A percentile compares a stretch with the other conserved stretches of the same genome.
These are phyloP conservation scores for Alternaria angustiovoidea DNA, from an alignment of 2,329 filamentous ascomycete species.

Conservation along the genomic window DNA sequence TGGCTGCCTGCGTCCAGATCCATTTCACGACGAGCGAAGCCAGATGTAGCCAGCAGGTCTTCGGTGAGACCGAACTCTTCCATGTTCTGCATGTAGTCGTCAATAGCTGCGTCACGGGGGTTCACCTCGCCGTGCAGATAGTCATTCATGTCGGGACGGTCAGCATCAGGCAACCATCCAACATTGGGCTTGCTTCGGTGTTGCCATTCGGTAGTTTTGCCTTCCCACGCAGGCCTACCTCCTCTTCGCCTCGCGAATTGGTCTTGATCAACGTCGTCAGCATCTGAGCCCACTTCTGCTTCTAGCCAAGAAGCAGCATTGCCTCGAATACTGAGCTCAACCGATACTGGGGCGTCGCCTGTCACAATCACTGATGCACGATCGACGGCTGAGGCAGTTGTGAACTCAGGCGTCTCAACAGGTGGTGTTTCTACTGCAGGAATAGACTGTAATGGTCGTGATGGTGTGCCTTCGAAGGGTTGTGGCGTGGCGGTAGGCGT, in stretches of 20 bases:
- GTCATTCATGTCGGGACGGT: slow-evolving; percentile 32
- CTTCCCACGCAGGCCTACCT: slow-evolving; percentile 42
- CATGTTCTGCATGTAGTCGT: slow-evolving; percentile 77
- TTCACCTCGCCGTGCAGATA: slow-evolving; percentile 32
- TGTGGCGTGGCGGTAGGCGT: background rate
- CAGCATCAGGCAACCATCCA: slow-evolving; percentile 42
- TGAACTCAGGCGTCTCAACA: slow-evolving; percentile 2
- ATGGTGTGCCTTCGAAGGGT: background rate
- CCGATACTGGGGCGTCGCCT: slow-evolving; percentile 2
- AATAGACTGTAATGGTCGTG: background rate
- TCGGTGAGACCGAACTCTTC: slow-evolving; percentile 54
- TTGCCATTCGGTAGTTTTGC: slow-evolving; percentile 40
- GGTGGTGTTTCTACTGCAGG: background rate
- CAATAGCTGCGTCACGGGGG: slow-evolving; percentile 55
- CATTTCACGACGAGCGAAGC: slow-evolving; percentile 46
- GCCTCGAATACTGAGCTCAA: slow-evolving; percentile 18
- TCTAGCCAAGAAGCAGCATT: slow-evolving; percentile 4
- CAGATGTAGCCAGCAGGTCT: slow-evolving; percentile 32
- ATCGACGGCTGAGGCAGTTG: slow-evolving; percentile 10
- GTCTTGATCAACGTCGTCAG: slow-evolving; percentile 31
- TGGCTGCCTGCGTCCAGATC: slow-evolving; percentile 42
- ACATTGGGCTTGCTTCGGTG: slow-evolving; percentile 48
- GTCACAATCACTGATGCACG: background rate
- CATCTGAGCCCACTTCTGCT: slow-evolving; percentile 30
- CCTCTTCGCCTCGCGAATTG: slow-evolving; percentile 37